Evolutionary conservation across 176 grass and related monocot species (phyloP), one percentile per base, ranked within the genome.

Genomic region (Cenchrus purpureus): DNA sequence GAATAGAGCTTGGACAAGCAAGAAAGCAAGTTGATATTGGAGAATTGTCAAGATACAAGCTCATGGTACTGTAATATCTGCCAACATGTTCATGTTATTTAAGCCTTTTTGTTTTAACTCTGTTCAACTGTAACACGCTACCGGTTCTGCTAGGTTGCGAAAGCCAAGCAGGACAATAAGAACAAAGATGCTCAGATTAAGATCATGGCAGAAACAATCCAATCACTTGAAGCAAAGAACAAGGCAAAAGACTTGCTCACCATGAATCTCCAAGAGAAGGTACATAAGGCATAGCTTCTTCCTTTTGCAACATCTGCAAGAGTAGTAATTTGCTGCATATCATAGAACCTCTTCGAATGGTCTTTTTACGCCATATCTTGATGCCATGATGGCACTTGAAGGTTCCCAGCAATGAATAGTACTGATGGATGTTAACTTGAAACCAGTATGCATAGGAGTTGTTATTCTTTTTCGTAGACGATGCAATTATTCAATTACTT

Each of bases 1-100:
- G 97, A 34, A 88, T 99, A 86, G 97, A 99, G 80, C 93, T 99
- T 86, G 97, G 97, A 32, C 97, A 85, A 45, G 97, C 90, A 55
- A 99, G 86, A 55, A 94, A 82, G 54, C 97, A 99, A 94, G 90
- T 99, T 31, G 97, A 99, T 43, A 51, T 91, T 43, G 89, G 83
- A 79, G 97, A 99, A 74, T 67, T 99, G 8, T 88, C 82, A 78
- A 94, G 90, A 94, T 99, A 99, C 63, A 99, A 94, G 65, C 85
- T 87, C 37, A 92, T 99, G 97, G 97, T 99, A 88, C 15, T 56
- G 51, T 70, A 79, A 1, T 58, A 34, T 25, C 19, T 71, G 9
- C 13, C 45, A 19, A 54, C 29, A 78, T 42, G 9, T 76, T 0
- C 14, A 75, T 48, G 55, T 62, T 62, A 22, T 72, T 8, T 57